Conservation (phyloP, 2,329 filamentous ascomycete genomes). For the Zasmidium angulare region DNA sequence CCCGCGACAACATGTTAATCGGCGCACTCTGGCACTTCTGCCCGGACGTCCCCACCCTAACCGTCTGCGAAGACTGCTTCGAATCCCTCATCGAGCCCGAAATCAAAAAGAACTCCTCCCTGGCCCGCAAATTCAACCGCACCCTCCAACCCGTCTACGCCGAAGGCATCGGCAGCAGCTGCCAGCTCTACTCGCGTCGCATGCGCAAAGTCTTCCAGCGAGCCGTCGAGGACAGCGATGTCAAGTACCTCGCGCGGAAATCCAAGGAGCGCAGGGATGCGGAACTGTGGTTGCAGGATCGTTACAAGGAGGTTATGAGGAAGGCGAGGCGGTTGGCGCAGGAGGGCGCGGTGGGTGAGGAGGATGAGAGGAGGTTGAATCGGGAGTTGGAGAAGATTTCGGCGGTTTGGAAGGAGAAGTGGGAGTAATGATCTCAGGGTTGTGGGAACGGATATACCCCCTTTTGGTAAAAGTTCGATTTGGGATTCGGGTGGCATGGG, state of each 20-base stretch:
- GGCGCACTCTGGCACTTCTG: slow-evolving; percentile 75
- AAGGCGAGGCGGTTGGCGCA: slow-evolving; percentile 41
- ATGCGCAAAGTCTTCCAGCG: slow-evolving; percentile 74
- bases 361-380: slow-evolving; percentile 60
- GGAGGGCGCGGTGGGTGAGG: slow-evolving; percentile 41
- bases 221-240: slow-evolving; percentile 66
- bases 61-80: slow-evolving; percentile 85
- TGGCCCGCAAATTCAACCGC: slow-evolving; percentile 66
- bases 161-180: slow-evolving; percentile 53
- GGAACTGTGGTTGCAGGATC: slow-evolving; percentile 60
- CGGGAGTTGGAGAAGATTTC: slow-evolving; percentile 50
- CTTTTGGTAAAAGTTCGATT: background rate
- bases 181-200: slow-evolving; percentile 76
- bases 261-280: slow-evolving; percentile 59
- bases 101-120: slow-evolving; percentile 51
- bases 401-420: slow-evolving; percentile 52
- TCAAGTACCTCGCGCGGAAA: slow-evolving; percentile 62
- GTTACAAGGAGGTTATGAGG: slow-evolving; percentile 42
- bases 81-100: slow-evolving; percentile 74
- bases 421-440: slow-evolving; percentile 44
- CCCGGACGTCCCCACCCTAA: slow-evolving; percentile 67
- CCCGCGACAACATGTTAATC: slow-evolving; percentile 61
- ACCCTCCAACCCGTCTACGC: slow-evolving; percentile 57
- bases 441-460: background rate
- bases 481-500: background rate